These are phyloP conservation scores for Aspergillus cejpii DNA, from an alignment of 2,329 filamentous ascomycete species.

Conservation along the genomic window DNA sequence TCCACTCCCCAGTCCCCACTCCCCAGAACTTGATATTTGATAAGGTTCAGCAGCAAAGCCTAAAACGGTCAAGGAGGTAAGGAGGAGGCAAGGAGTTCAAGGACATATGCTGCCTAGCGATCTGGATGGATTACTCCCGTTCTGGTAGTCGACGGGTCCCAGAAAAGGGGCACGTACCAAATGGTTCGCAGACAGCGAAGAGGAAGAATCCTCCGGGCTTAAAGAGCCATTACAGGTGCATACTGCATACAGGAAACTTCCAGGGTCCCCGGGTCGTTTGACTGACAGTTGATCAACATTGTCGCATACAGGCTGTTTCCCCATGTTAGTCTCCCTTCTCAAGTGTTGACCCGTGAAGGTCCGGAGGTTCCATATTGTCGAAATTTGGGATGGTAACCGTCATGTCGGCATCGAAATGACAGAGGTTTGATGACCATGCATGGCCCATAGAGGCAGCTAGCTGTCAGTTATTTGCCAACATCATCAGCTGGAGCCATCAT, in stretches of 20 bases:
- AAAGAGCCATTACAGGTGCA: background rate
- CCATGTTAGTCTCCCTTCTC: background rate
- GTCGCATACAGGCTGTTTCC: background rate
- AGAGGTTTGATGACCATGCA: background rate
- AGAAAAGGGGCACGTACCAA: background rate
- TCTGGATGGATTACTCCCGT: too few relatives aligned
- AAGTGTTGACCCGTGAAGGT: background rate
- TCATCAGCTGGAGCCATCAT: background rate
- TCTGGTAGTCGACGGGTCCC: background rate
- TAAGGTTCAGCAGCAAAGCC: slow-evolving; percentile 8
- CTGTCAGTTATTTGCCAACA: background rate
- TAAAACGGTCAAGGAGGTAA: background rate
- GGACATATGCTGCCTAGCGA: too few relatives aligned
- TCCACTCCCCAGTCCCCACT: too few relatives aligned
- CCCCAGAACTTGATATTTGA: slow-evolving; percentile 9
- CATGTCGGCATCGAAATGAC: background rate
- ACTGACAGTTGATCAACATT: background rate
- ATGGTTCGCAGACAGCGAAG: background rate
- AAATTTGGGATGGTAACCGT: too few relatives aligned
- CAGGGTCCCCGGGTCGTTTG: background rate
- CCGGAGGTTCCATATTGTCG: too few relatives aligned
- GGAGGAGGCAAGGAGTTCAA: slow-evolving; percentile 6
- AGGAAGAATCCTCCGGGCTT: background rate
- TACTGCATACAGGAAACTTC: background rate
- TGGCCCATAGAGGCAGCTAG: background rate